These are phyloP conservation scores for Leccinum griseonigrum DNA, from an alignment of 1,284 basidiomycete species.

Conservation along the genomic window DNA sequence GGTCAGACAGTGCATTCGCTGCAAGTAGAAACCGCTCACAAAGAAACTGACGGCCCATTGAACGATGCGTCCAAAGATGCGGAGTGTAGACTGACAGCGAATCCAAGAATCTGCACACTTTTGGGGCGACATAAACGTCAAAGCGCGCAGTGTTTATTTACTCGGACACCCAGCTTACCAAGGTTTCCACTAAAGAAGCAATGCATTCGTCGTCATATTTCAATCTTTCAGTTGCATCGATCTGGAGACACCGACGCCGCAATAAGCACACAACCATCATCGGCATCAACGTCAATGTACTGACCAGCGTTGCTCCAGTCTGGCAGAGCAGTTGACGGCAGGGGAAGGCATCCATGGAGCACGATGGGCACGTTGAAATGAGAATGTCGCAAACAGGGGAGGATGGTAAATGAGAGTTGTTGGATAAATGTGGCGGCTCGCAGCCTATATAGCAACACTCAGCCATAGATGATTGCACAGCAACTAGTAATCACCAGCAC, in stretches of 20 bases:
- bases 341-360: constrained; percentile 13
- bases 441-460: constrained; percentile 25
- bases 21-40: constrained; percentile 7
- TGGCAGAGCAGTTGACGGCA: background rate
- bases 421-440: background rate
- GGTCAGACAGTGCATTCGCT: constrained; percentile 4
- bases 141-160: background rate
- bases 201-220: constrained; percentile 4
- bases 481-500: constrained; percentile 1
- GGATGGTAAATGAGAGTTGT: constrained; percentile 1
- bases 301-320: constrained; percentile 13
- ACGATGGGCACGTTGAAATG: background rate
- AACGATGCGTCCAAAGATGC: constrained; percentile 7
- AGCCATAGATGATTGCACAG: constrained; percentile 25
- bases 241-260: constrained; percentile 5
- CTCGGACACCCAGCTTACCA: constrained; percentile 2
- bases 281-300: background rate
- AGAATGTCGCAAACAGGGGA: background rate
- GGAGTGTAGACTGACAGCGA: constrained; percentile 5
- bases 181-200: constrained; percentile 3
- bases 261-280: background rate
- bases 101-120: constrained; percentile 10
- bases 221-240: constrained; percentile 1
- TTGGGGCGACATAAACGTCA: background rate
- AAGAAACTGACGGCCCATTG: constrained; percentile 23